Conservation (phyloP, 345 rosid species). For the Xanthoceras sorbifolium region DNA sequence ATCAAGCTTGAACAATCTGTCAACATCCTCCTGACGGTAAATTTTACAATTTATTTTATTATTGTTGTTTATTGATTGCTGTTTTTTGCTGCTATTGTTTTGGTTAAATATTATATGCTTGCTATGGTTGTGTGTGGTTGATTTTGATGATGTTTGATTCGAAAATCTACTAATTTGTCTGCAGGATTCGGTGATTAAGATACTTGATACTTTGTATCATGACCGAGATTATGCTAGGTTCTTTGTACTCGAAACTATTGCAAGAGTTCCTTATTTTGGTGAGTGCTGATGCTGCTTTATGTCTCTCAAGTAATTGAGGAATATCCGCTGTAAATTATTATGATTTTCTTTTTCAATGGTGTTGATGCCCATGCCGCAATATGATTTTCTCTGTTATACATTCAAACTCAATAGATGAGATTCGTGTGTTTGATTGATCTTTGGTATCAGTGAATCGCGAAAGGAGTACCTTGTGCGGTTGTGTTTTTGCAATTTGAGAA, state of each 20-base stretch:
- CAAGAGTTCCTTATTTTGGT: constrained; percentile 98
- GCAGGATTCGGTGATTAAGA: constrained; percentile 87
- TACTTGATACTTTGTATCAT: constrained; percentile 79
- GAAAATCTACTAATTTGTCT: not conserved
- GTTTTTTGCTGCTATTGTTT: not conserved
- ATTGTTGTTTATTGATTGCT: constrained; percentile 8
- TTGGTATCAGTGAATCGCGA: not conserved
- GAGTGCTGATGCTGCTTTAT: constrained; percentile 28
- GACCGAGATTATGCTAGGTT: constrained; percentile 88
- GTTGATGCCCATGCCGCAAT: not conserved
- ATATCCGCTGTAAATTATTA: not conserved
- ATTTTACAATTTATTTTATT: constrained; percentile 3
- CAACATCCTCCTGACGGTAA: constrained; percentile 82
- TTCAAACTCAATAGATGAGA: not conserved
- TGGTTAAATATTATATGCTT: constrained; percentile 3
- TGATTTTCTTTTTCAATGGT: not conserved
- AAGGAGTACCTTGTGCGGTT: not conserved
- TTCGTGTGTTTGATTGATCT: not conserved
- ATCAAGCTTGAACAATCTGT: constrained; percentile 76
- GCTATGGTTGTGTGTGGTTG: too few relatives aligned
- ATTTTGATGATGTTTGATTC: not conserved
- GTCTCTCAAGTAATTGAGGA: not conserved
- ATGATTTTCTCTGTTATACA: not conserved
- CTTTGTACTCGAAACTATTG: constrained; percentile 94
- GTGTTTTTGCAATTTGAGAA: too few relatives aligned